A percentile compares a stretch with the other conserved stretches of the same genome.
Conservation (phyloP, 345 rosid genomes). For the Excoecaria agallocha region DNA sequence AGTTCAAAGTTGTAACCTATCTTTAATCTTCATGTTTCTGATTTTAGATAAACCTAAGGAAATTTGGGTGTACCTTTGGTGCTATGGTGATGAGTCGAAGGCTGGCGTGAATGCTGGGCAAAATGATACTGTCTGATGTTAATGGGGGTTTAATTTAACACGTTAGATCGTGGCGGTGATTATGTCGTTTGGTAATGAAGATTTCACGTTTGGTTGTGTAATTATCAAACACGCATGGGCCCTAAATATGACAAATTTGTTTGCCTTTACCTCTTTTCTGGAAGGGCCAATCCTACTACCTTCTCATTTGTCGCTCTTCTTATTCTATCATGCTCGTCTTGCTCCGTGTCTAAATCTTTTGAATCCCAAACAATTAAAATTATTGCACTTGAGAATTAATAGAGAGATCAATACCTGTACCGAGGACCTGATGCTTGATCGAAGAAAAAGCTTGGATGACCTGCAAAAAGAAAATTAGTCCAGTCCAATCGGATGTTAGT, state of each 20-base stretch:
- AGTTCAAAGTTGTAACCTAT: too few relatives aligned
- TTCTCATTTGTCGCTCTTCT: background rate
- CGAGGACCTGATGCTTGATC: too few relatives aligned
- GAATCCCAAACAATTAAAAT: too few relatives aligned
- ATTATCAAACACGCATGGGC: background rate
- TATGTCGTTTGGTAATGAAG: slow-evolving; percentile 6
- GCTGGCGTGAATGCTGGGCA: slow-evolving; percentile 14
- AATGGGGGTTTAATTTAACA: background rate
- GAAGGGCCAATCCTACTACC: background rate
- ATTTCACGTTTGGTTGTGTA: slow-evolving; percentile 15
- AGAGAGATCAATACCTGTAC: too few relatives aligned
- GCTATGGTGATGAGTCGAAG: background rate
- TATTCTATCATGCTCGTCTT: background rate
- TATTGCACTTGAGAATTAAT: too few relatives aligned
- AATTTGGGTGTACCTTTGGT: too few relatives aligned
- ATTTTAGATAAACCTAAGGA: too few relatives aligned
- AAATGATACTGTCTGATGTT: slow-evolving; percentile 12
- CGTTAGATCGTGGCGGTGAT: background rate
- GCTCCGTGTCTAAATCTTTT: too few relatives aligned
- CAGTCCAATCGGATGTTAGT: too few relatives aligned
- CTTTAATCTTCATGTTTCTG: too few relatives aligned
- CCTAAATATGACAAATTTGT: background rate
- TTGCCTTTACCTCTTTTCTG: background rate
- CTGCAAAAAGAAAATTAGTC: too few relatives aligned
- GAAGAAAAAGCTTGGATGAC: too few relatives aligned